Percentiles rank a stretch among this genome's conserved stretches.
Conservation (phyloP, 2,329 filamentous ascomycete genomes). For the Diaporthe batatas region DNA sequence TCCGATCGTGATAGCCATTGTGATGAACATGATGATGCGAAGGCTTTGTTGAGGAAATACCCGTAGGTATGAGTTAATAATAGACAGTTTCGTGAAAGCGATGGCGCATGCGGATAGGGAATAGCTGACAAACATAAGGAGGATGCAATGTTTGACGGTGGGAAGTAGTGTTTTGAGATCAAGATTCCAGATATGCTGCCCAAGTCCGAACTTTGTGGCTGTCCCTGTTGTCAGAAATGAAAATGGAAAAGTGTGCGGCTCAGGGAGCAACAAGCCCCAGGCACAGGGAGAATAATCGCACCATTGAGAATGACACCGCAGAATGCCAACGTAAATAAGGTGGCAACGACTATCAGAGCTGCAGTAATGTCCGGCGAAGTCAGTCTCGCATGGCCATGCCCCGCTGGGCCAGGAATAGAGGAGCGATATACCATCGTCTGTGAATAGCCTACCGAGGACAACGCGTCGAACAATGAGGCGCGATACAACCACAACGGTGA, state of each 20-base stretch:
- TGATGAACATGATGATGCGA: constrained; percentile 9
- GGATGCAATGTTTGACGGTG: constrained; percentile 18
- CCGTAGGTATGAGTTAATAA: constrained; percentile 23
- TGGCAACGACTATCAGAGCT: constrained; percentile 16
- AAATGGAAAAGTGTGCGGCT: too few relatives aligned
- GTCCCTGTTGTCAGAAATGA: too few relatives aligned
- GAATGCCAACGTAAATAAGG: constrained; percentile 9
- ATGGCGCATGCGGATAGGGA: constrained; percentile 9
- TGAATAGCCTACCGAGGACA: constrained; percentile 8
- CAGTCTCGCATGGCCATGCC: not conserved
- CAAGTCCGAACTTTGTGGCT: constrained; percentile 15
- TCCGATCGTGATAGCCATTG: constrained; percentile 11
- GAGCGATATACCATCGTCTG: constrained; percentile 11
- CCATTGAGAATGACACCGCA: constrained; percentile 2
- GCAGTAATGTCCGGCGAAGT: not conserved
- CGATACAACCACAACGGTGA: constrained; percentile 15
- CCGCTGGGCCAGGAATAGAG: not conserved
- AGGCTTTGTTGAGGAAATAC: constrained; percentile 12
- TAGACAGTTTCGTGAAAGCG: constrained; percentile 12
- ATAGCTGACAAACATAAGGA: constrained; percentile 22
- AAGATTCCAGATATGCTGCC: constrained; percentile 12
- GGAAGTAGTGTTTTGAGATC: not conserved
- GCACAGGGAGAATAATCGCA: not conserved
- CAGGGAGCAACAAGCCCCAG: not conserved
- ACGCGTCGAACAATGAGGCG: constrained; percentile 15